Evolutionary conservation across 768 basidiomycete genomes (phyloP), one percentile per base, ranked within the genome.

Genomic region (Trametes cingulata): DNA sequence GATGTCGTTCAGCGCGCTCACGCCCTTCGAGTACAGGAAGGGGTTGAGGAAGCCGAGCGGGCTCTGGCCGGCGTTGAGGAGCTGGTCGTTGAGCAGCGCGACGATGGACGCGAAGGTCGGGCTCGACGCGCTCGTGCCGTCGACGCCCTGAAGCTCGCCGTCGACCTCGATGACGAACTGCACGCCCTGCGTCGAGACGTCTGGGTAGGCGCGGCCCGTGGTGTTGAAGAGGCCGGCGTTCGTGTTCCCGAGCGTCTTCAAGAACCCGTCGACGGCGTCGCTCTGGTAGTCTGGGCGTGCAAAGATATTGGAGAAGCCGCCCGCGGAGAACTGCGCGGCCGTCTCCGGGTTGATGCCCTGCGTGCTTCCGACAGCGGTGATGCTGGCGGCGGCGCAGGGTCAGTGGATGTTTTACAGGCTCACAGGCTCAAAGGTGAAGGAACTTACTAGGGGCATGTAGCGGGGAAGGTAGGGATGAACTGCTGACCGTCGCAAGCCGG

Each of bases 181-280:
- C 22, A 67, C 64, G 1, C 77, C 77, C 67, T 85, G 85, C 0
- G 88, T 85, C 0, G 87, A 73, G 22, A 90, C 85, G 62, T 91
- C 89, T 12, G 88, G 89, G 67, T 77, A 76, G 7, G 73, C 87
- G 81, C 81, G 57, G 13, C 64, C 59, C 51, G 55, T 54, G 27
- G 54, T n/a, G 62, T 67, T 68, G 64, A 65, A 69, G 14, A 63
- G 52, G 25, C 68, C 67, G 0, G 43, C 15, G 64, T 69, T 61
- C 22, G 59, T 62, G 51, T 45, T 48, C 1, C 61, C 62, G 60
- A 69, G 63, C 29, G 42, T 48, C 25, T 49, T 46, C 35, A 69
- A 56, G 59, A 59, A 67, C 47, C 33, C 50, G 19, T 48, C 40
- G 24, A 69, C 68, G n/a, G 63, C 64, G 40, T 60, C 43, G 29